Percentiles rank a stretch among this genome's conserved stretches.
phyloP scores from a whole-genome alignment of 2,329 filamentous ascomycete species.

The Fusarium austroafricanum region DNA sequence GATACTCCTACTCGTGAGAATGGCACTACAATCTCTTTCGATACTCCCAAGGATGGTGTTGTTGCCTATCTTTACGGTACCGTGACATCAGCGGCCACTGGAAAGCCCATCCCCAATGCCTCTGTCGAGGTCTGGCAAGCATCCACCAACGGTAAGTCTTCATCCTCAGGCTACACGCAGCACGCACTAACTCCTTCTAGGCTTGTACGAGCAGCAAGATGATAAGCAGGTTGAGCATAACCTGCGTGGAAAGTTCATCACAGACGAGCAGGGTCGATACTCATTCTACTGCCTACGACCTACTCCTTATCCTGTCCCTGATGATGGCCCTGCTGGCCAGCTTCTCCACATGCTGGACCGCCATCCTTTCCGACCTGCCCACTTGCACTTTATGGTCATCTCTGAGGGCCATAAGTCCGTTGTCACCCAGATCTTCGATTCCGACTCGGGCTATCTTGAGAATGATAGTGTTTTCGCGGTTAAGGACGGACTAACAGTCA shows the following conservation, averaged over 20 bases:
- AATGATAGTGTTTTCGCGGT: slow-evolving; percentile 42
- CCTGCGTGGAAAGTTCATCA: slow-evolving; percentile 77
- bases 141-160: slow-evolving; percentile 70
- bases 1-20: slow-evolving; percentile 77
- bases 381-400: slow-evolving; percentile 69
- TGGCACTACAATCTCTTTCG: slow-evolving; percentile 72
- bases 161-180: neutral
- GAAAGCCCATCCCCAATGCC: slow-evolving; percentile 72
- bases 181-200: slow-evolving; percentile 34
- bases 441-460: slow-evolving; percentile 36
- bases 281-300: slow-evolving; percentile 70
- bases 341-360: slow-evolving; percentile 66
- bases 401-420: slow-evolving; percentile 73
- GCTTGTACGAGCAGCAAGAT: slow-evolving; percentile 79
- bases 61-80: slow-evolving; percentile 73
- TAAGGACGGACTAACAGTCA: slow-evolving; percentile 40
- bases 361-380: slow-evolving; percentile 67
- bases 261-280: slow-evolving; percentile 73
- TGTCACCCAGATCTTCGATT: slow-evolving; percentile 73
- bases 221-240: slow-evolving; percentile 77
- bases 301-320: slow-evolving; percentile 64
- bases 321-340: slow-evolving; percentile 64
- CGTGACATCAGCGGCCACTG: slow-evolving; percentile 67
- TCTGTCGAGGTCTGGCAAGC: slow-evolving; percentile 84
- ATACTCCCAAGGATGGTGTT: slow-evolving; percentile 61